phyloP scores from a whole-genome alignment of 495 filamentous ascomycete species.

The Glarea lozoyensis region DNA sequence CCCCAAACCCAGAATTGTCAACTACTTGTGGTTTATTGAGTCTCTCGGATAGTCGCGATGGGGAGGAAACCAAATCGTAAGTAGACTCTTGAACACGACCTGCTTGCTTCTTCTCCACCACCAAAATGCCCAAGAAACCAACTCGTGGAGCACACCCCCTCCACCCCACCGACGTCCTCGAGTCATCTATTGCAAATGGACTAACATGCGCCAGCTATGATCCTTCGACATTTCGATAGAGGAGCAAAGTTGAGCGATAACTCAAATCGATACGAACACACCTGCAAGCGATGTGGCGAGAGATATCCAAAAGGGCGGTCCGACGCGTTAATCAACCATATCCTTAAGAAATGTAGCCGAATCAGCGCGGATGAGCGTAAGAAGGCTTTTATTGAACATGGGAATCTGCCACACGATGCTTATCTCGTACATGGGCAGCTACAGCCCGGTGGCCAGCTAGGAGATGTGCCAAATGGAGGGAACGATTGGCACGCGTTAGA shows the following conservation, averaged over 20 bases:
- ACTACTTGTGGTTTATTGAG: too few relatives aligned
- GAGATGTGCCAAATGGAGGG: conserved; percentile 33
- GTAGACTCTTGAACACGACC: too few relatives aligned
- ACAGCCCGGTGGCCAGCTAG: conserved; percentile 25
- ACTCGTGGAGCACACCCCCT: too few relatives aligned
- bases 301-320: conserved; percentile 77
- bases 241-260: conserved; percentile 74
- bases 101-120: too few relatives aligned
- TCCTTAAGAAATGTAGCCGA: conserved; percentile 74
- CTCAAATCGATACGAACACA: conserved; percentile 81
- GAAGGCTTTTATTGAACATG: conserved; percentile 49
- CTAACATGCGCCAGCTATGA: conserved; percentile 45
- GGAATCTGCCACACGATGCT: conserved; percentile 24
- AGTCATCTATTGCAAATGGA: too few relatives aligned
- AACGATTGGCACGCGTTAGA: conserved; percentile 63
- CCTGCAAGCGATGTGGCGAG: conserved; percentile 78
- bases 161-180: too few relatives aligned
- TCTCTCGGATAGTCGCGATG: too few relatives aligned
- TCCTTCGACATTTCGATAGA: conserved; percentile 75
- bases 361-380: conserved; percentile 58
- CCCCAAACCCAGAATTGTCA: too few relatives aligned
- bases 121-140: too few relatives aligned
- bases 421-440: conserved; percentile 26
- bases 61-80: too few relatives aligned
- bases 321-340: conserved; percentile 67